Evolutionary conservation across 2,329 filamentous ascomycete species (phyloP).

Genomic region (Mollisia scopiformis): DNA sequence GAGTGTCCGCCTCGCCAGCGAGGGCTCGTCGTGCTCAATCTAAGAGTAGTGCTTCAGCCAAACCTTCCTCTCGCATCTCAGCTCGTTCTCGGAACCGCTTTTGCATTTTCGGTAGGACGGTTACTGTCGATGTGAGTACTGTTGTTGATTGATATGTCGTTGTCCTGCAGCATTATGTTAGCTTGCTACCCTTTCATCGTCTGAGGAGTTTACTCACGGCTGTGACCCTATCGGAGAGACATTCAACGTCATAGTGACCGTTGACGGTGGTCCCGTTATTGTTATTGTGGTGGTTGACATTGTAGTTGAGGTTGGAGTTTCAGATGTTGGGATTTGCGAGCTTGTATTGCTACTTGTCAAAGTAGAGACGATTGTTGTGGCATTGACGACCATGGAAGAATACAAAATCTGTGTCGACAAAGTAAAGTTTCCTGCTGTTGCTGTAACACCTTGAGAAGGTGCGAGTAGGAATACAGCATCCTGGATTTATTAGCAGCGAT

Average conservation of each 20-base stretch:
- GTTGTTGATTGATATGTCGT: neutral
- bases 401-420: slow-evolving; percentile 21
- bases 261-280: neutral
- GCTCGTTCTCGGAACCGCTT: neutral
- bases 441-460: slow-evolving; percentile 18
- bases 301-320: neutral
- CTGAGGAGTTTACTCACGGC: neutral
- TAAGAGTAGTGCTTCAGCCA: neutral
- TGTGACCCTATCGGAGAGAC: neutral
- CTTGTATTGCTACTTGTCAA: neutral
- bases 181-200: neutral
- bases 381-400: slow-evolving; percentile 14
- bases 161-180: neutral
- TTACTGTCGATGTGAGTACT: neutral
- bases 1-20: neutral
- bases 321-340: neutral
- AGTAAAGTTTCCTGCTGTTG: slow-evolving; percentile 16
- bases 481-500: slow-evolving; percentile 14
- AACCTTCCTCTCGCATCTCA: too few relatives aligned
- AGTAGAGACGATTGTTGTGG: slow-evolving; percentile 14
- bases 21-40: neutral
- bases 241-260: slow-evolving; percentile 8
- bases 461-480: slow-evolving; percentile 21
- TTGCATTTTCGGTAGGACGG: neutral
- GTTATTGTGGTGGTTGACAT: slow-evolving; percentile 1